phyloP scores from a whole-genome alignment of 768 basidiomycete genomes.

The Neoboletus brunneissimus region DNA sequence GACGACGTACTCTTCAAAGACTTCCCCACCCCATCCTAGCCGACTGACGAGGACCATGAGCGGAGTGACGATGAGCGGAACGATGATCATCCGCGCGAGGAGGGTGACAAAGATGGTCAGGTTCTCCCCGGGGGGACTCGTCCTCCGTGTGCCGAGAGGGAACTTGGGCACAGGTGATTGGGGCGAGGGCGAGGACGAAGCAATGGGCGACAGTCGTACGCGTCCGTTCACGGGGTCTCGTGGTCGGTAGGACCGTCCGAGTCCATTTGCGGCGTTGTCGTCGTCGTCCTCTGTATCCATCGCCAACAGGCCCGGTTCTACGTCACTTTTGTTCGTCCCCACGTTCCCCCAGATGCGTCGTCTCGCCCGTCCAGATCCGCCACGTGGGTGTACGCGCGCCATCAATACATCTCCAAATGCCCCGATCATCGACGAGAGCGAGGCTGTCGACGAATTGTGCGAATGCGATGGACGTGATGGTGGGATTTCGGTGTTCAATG shows the following conservation, averaged over 20 bases:
- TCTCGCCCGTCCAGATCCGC: neutral
- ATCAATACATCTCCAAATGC: constrained; percentile 18
- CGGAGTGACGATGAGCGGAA: constrained; percentile 76
- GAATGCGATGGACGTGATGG: neutral
- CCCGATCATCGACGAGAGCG: constrained; percentile 20
- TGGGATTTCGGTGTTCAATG: neutral
- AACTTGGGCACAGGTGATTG: no score
- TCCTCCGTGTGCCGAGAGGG: neutral
- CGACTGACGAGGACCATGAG: constrained; percentile 63
- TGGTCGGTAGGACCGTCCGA: neutral
- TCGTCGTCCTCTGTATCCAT: constrained; percentile 3
- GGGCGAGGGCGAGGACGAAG: neutral
- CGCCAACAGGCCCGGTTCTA: constrained; percentile 6
- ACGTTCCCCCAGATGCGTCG: neutral
- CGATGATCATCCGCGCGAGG: constrained; percentile 82
- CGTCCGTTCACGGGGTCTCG: neutral
- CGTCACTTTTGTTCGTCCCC: neutral
- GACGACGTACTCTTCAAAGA: constrained; percentile 74
- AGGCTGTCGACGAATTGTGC: constrained; percentile 15
- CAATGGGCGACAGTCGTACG: neutral
- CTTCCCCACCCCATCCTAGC: constrained; percentile 36
- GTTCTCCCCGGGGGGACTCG: constrained; percentile 60
- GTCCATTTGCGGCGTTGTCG: neutral
- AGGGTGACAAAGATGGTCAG: constrained; percentile 82
- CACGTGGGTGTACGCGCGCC: constrained; percentile 3